Conservation (phyloP, 2,329 filamentous ascomycete species). For the Penicillium frequentans region DNA sequence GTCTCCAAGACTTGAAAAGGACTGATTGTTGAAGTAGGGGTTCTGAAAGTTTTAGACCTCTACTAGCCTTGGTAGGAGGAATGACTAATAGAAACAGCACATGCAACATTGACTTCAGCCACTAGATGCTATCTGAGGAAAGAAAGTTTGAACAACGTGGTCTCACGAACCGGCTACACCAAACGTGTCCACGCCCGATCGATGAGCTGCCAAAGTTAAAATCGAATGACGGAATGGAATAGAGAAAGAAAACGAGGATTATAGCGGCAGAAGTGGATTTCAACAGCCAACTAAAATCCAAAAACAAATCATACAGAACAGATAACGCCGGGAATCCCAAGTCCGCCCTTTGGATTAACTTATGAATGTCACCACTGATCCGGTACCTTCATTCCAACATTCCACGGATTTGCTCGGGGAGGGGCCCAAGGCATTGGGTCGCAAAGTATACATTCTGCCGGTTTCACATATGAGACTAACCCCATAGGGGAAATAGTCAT, state of each 20-base stretch:
- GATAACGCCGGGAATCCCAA: no score
- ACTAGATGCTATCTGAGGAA: no score
- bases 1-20: background rate
- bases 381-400: background rate
- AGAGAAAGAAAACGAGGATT: background rate
- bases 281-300: no score
- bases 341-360: background rate
- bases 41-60: background rate
- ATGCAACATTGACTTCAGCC: no score
- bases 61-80: background rate
- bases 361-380: background rate
- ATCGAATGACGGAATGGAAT: background rate
- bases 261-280: background rate
- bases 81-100: no score
- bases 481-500: background rate
- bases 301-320: no score
- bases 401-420: background rate
- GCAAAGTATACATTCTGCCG: background rate
- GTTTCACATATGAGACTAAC: background rate
- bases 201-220: background rate
- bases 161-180: background rate
- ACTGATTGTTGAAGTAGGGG: background rate
- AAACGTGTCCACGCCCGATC: background rate
- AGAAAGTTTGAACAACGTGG: background rate
- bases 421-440: background rate